Percentiles rank a stretch among this genome's conserved stretches.
phyloP scores from a whole-genome alignment of 140 eudicot genomes.

The Flaveria floridana region DNA sequence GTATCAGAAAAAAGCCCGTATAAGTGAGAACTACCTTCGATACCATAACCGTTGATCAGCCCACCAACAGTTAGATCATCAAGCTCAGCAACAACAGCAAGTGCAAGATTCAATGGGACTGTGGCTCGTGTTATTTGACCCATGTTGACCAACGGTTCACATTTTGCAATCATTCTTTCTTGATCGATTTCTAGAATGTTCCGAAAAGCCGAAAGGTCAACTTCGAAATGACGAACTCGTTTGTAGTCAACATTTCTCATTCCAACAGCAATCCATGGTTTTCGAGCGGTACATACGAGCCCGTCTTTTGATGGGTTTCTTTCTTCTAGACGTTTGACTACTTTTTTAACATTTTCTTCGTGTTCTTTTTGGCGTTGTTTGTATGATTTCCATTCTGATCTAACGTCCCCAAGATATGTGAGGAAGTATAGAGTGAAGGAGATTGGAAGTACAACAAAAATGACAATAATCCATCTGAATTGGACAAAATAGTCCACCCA shows the following conservation, averaged over 20 bases:
- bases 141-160: constrained; percentile 91
- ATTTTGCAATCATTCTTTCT: constrained; percentile 73
- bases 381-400: constrained; percentile 69
- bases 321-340: constrained; percentile 68
- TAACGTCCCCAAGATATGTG: constrained; percentile 75
- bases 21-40: constrained; percentile 87
- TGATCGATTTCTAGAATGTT: constrained; percentile 67
- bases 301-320: constrained; percentile 84
- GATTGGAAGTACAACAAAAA: constrained; percentile 77
- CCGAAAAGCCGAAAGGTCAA: constrained; percentile 82
- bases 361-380: constrained; percentile 81
- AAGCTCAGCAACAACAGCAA: constrained; percentile 91
- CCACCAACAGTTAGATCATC: constrained; percentile 95
- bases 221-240: constrained; percentile 88
- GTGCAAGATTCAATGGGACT: constrained; percentile 80
- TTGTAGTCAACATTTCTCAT: constrained; percentile 94
- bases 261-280: constrained; percentile 93
- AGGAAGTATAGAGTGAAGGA: constrained; percentile 70
- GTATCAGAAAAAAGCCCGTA: constrained; percentile 87
- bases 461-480: constrained; percentile 84
- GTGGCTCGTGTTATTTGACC: constrained; percentile 86
- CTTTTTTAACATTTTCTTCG: constrained; percentile 78
- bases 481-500: constrained; percentile 80
- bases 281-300: constrained; percentile 82
- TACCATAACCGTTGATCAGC: constrained; percentile 81